phyloP scores from a whole-genome alignment of 1,284 basidiomycete genomes.

The Pholiota adiposa region DNA sequence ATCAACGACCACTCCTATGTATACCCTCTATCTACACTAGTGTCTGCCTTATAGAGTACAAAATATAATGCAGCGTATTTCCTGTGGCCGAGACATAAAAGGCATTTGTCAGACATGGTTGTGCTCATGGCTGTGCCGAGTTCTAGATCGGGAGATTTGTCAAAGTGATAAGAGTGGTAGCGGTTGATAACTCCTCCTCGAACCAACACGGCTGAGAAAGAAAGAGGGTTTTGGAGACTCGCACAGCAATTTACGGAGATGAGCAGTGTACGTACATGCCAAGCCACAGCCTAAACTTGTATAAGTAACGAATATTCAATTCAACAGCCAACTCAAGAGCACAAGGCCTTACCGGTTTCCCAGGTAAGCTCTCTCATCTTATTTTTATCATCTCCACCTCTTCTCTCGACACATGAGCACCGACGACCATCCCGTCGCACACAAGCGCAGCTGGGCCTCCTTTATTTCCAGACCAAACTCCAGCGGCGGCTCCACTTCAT shows the following conservation, averaged over 20 bases:
- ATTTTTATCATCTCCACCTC: constrained; percentile 20
- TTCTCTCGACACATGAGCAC: constrained; percentile 27
- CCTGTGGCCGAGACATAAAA: neutral
- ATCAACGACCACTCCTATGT: neutral
- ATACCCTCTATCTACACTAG: neutral
- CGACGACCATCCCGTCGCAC: constrained; percentile 22
- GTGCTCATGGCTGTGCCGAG: neutral
- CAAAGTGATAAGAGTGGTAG: neutral
- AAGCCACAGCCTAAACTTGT: constrained; percentile 10
- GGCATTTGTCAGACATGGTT: neutral
- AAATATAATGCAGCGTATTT: neutral
- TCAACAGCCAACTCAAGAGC: constrained; percentile 24
- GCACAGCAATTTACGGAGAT: constrained; percentile 10
- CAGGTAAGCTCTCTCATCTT: constrained; percentile 31
- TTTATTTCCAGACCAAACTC: constrained; percentile 37
- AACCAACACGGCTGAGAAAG: neutral
- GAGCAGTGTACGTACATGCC: constrained; percentile 31
- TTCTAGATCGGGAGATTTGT: neutral
- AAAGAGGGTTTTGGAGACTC: neutral
- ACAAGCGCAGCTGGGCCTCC: constrained; percentile 37
- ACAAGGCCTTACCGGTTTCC: constrained; percentile 17
- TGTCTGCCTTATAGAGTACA: neutral
- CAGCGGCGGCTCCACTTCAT: constrained; percentile 15
- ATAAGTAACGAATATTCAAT: constrained; percentile 2
- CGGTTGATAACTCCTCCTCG: neutral